Evolutionary conservation across 345 rosid genomes (phyloP), one percentile per base, ranked within the genome.

Genomic region (Bruguiera sexangula): DNA sequence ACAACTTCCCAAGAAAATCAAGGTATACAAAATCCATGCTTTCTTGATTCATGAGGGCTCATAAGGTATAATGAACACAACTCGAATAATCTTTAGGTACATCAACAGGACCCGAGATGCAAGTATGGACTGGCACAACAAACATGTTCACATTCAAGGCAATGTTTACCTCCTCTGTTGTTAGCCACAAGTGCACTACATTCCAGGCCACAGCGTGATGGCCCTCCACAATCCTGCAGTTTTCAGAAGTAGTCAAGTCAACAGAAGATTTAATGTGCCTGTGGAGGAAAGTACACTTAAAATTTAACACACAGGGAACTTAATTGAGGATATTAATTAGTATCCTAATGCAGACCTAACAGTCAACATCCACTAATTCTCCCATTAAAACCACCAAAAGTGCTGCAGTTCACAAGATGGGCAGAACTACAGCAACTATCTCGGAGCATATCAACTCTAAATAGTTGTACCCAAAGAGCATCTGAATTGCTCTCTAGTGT

Each of bases 161-260:
- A 73, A n/a, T 56, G 50, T 37, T 63, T 85, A 96, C 98, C 99
- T 83, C 69, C 84, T 39, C 76, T 34, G 62, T 73, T 83, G 62
- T 80, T 82, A 59, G 87, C 82, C 68, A 85, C 83, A 71, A 96
- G 91, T 55, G 91, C 98, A 81, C 91, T 84, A 66, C 97, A 96
- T 67, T 71, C 87, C 76, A 80, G 83, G 74, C 98, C 98, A 74
- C 99, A 92, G 58, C 30, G 94, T 55, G 85, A 82, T 73, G 89
- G 75, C 65, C 90, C 96, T 65, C 98, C 99, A 19, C 98, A 92
- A 43, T 81, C 91, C 99, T 92, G 76, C 70, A 78, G 60, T 52
- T 51, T 43, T 43, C 27, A 22, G 34, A 67, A 56, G 26, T 31
- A 1, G 32, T 24, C 18, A 68, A 24, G 36, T 21, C 13, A 61